Conservation (phyloP, 306 rosid species). For the Coriaria nepalensis region DNA sequence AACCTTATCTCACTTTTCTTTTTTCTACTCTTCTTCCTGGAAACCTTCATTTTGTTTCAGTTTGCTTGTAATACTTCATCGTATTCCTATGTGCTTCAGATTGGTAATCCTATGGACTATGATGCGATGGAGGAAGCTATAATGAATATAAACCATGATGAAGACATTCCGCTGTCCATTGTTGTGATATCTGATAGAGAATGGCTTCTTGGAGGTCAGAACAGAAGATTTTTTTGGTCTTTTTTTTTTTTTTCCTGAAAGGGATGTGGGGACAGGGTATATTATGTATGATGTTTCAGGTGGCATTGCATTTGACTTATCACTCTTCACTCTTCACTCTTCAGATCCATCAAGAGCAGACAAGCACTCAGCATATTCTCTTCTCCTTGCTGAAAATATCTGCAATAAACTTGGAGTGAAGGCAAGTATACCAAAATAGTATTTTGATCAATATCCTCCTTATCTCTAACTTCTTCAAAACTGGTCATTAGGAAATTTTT, state of each 20-base stretch:
- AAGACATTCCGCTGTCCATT: slow-evolving; percentile 54
- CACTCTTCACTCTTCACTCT: slow-evolving; percentile 23
- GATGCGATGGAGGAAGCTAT: slow-evolving; percentile 65
- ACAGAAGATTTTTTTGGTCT: slow-evolving; percentile 1
- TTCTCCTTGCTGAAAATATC: slow-evolving; percentile 81
- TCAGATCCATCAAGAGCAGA: slow-evolving; percentile 82
- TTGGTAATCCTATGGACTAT: slow-evolving; percentile 86
- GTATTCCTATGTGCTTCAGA: slow-evolving; percentile 24
- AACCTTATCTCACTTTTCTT: slow-evolving; percentile 11
- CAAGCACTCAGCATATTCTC: slow-evolving; percentile 72
- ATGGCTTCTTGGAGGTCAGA: slow-evolving; percentile 79
- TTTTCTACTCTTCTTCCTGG: slow-evolving; percentile 5
- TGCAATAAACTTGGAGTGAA: slow-evolving; percentile 66
- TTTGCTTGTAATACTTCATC: background rate
- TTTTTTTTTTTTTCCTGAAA: background rate
- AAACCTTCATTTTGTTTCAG: slow-evolving; percentile 5
- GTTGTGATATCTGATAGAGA: slow-evolving; percentile 76
- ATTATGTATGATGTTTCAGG: background rate
- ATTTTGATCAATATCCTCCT: background rate
- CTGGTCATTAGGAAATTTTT: background rate
- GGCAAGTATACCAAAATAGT: slow-evolving; percentile 26
- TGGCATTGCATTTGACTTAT: slow-evolving; percentile 8
- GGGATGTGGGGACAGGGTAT: too few relatives aligned
- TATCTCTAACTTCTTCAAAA: background rate
- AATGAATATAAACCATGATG: slow-evolving; percentile 30